Percentiles rank a stretch among this genome's conserved stretches.
phyloP scores from a whole-genome alignment of 2,329 filamentous ascomycete species.

The Colletotrichum destructivum region DNA sequence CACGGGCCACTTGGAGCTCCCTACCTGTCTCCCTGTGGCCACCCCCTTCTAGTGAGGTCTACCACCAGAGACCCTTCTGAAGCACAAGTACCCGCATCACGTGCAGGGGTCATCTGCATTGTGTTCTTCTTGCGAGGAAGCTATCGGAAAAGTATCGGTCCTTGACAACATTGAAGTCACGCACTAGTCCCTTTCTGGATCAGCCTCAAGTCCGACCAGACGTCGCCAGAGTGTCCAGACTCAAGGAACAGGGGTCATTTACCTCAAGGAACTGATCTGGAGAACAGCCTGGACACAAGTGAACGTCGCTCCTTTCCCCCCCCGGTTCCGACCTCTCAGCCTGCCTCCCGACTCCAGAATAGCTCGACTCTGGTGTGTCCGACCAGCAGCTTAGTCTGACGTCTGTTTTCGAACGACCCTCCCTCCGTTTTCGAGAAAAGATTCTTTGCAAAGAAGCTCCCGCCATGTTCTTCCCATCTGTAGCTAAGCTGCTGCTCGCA shows the following conservation, averaged over 20 bases:
- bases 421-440: conserved; percentile 26
- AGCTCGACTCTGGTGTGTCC: conserved; percentile 23
- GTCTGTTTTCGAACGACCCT: conserved; percentile 4
- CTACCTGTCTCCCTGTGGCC: conserved; percentile 10
- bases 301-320: conserved; percentile 36
- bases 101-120: conserved; percentile 25
- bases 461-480: conserved; percentile 61
- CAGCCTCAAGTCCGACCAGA: conserved; percentile 42
- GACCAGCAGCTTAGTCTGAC: conserved; percentile 26
- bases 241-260: conserved; percentile 42
- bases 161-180: neutral
- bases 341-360: conserved; percentile 22
- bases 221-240: conserved; percentile 44
- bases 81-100: conserved; percentile 39
- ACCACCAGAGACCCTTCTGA: conserved; percentile 33
- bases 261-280: conserved; percentile 36
- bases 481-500: conserved; percentile 61
- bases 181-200: conserved; percentile 39
- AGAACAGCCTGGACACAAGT: conserved; percentile 43
- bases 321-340: conserved; percentile 30
- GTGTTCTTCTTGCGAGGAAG: neutral
- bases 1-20: conserved; percentile 22
- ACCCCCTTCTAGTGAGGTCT: conserved; percentile 28
- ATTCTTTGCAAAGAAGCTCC: conserved; percentile 29
- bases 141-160: conserved; percentile 40